Base-by-base conservation (phyloP, 441 rosid genomes). In the Sinapis alba region DNA sequence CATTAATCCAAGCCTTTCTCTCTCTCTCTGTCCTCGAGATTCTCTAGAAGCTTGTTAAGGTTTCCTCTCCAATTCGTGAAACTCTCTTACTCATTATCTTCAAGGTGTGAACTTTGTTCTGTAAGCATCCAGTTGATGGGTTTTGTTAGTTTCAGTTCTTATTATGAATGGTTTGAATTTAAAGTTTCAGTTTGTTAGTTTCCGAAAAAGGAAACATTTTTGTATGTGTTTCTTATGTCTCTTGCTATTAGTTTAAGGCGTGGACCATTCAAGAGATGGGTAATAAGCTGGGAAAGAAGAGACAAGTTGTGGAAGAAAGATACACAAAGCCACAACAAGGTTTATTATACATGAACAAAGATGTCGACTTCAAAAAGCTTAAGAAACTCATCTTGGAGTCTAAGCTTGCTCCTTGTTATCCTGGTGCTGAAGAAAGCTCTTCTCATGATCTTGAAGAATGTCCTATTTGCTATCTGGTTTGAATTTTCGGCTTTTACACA, bases 381-480 rank as follows among this genome's bases (percentile, higher is more conserved):
- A 86, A 88, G 74, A 96, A 92, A 86, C 93, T 96, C 27, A 96
- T 94, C 71, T 89, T 94, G 4, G 99, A 94, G 34, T 88, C 96
- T 51, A 96, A 94, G 88, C 97, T 96, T 41, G 95, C 99, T 64
- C 98, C 99, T 4, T 94, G 99, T 82, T 96, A 87, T 82, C 98
- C 99, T 1, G 99, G 99, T 10, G 91, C 84, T 3, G 98, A 96
- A 56, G 99, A 88, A 87, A 88, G 87, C 90, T 90, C 16, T 61
- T 62, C 75, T 38, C 50, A 45, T 63, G 97, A 93, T 67, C 86
- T 81, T n/a, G 98, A 93, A 84, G 97, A 91, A 77, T 91, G 97
- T 79, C 98, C 96, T 0, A 91, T 93, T 79, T 94, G 97, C 84
- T 91, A 89, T 81, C 79, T 94, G 97, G 97, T 93, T 43, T 30